A percentile compares a stretch with the other conserved stretches of the same genome.
phyloP scores from a whole-genome alignment of 2,329 filamentous ascomycete genomes.

The Cercospora janseana region DNA sequence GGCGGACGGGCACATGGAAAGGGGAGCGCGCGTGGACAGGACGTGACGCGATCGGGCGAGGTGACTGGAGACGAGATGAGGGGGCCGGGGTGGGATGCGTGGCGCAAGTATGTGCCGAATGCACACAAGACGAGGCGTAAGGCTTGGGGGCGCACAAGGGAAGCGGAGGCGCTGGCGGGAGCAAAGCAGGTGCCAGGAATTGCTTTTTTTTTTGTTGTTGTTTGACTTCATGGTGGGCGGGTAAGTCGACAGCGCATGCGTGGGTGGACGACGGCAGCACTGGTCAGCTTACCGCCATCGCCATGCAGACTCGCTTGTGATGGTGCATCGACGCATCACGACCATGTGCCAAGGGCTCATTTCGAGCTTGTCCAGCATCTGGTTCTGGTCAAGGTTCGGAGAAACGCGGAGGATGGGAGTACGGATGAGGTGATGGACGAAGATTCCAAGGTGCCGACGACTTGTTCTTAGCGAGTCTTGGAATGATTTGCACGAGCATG shows the following conservation, averaged over 20 bases:
- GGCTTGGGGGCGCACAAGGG: neutral
- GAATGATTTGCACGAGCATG: neutral
- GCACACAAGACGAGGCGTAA: slow-evolving; percentile 2
- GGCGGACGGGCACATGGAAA: no score
- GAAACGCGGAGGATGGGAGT: neutral
- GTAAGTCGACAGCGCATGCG: no score
- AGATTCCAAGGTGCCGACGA: neutral
- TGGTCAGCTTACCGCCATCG: no score
- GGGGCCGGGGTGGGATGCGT: neutral
- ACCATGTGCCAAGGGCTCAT: neutral
- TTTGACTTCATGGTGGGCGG: neutral
- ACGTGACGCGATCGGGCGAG: neutral
- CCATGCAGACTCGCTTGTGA: no score
- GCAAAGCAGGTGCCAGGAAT: no score
- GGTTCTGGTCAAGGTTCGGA: slow-evolving; percentile 3
- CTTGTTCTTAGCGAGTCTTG: slow-evolving; percentile 1
- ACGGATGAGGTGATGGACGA: slow-evolving; percentile 4
- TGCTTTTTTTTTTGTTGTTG: neutral
- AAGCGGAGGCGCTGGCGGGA: no score
- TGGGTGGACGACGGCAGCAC: no score
- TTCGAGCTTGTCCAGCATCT: neutral
- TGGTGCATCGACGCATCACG: no score
- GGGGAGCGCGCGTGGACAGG: neutral
- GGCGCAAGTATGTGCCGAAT: slow-evolving; percentile 7
- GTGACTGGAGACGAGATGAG: neutral